These are phyloP conservation scores for Guyanaporus albipodus DNA, from an alignment of 768 basidiomycete genomes.

Conservation along the genomic window DNA sequence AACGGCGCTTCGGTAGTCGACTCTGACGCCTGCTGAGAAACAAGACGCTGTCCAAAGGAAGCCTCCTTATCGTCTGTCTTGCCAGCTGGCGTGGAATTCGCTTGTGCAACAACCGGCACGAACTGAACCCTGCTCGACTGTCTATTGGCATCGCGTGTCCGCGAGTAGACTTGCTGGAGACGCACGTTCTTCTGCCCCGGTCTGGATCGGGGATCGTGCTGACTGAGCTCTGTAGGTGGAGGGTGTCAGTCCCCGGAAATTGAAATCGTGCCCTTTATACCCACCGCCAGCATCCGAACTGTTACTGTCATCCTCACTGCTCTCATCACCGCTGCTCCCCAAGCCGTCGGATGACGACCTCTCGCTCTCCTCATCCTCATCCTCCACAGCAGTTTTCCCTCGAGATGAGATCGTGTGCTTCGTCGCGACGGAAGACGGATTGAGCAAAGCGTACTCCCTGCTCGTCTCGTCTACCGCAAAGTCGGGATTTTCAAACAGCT, in stretches of 20 bases:
- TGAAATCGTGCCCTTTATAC: conserved; percentile 15
- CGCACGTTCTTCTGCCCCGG: conserved; percentile 48
- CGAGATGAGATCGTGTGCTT: conserved; percentile 37
- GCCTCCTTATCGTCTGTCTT: conserved; percentile 45
- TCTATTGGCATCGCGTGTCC: conserved; percentile 42
- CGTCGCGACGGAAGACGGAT: conserved; percentile 76
- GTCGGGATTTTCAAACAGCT: conserved; percentile 86
- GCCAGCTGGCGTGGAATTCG: conserved; percentile 23
- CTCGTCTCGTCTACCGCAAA: conserved; percentile 88
- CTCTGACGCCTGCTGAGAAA: conserved; percentile 20
- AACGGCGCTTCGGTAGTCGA: conserved; percentile 12
- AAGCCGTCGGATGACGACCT: conserved; percentile 57
- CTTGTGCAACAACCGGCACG: conserved; percentile 57
- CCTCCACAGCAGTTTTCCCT: conserved; percentile 77
- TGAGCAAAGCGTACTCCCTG: conserved; percentile 88
- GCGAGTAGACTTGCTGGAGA: conserved; percentile 42
- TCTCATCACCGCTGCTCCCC: conserved; percentile 39
- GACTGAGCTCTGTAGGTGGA: conserved; percentile 42
- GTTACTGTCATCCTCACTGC: conserved; percentile 45
- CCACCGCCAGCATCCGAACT: conserved; percentile 59
- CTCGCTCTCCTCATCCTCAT: conserved; percentile 87
- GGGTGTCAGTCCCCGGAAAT: conserved; percentile 13
- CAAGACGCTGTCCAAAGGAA: conserved; percentile 69
- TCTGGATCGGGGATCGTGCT: conserved; percentile 53
- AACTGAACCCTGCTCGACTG: conserved; percentile 51